phyloP scores from a whole-genome alignment of 2,329 filamentous ascomycete genomes.

The Aquanectria penicillioides region DNA sequence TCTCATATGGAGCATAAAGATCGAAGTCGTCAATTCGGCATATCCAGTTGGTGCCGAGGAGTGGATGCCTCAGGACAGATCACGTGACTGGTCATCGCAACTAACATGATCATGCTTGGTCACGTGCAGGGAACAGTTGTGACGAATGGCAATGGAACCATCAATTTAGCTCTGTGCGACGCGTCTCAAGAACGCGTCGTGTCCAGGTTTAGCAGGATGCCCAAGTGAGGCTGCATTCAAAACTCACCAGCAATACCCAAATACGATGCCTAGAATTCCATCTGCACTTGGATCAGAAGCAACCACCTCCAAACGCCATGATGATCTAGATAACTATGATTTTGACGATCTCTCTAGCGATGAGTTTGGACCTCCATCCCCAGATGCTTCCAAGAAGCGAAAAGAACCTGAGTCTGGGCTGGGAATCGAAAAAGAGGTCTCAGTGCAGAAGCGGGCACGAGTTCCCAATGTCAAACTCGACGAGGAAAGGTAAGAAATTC shows the following conservation, averaged over 20 bases:
- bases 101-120: slow-evolving; percentile 27
- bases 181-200: slow-evolving; percentile 38
- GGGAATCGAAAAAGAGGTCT: slow-evolving; percentile 88
- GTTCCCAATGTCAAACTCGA: slow-evolving; percentile 86
- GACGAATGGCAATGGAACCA: slow-evolving; percentile 4
- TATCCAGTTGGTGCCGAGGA: slow-evolving; percentile 34
- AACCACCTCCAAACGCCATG: slow-evolving; percentile 47
- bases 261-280: slow-evolving; percentile 34
- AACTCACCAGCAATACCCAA: not conserved
- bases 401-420: slow-evolving; percentile 64
- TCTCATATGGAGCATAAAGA: slow-evolving; percentile 41
- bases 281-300: slow-evolving; percentile 33
- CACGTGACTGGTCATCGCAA: slow-evolving; percentile 45
- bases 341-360: slow-evolving; percentile 63
- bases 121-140: not conserved
- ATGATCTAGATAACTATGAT: slow-evolving; percentile 82
- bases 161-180: slow-evolving; percentile 41
- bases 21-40: slow-evolving; percentile 38
- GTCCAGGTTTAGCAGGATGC: not conserved
- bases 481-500: slow-evolving; percentile 71
- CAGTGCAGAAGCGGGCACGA: slow-evolving; percentile 79
- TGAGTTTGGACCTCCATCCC: slow-evolving; percentile 59
- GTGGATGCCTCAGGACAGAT: slow-evolving; percentile 45
- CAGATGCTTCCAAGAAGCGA: slow-evolving; percentile 57
- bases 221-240: not conserved